Evolutionary conservation across 1,284 basidiomycete species (phyloP).

Genomic region (Puccinia coronata): DNA sequence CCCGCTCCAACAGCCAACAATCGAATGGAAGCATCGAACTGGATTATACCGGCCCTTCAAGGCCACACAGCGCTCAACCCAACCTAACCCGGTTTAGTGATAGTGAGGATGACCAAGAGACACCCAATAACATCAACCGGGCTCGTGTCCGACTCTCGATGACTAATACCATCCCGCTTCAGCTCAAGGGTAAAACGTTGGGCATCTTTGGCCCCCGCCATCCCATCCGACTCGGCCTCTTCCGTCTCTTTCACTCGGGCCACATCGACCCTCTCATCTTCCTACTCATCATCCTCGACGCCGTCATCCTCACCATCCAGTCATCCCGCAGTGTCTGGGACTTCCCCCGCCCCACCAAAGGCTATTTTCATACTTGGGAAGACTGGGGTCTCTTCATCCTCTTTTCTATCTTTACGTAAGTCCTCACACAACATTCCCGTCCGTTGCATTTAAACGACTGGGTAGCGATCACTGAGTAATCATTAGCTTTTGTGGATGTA

Average conservation of each 20-base stretch:
- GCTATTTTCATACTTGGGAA: constrained; percentile 85
- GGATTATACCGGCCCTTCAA: not conserved
- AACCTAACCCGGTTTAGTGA: constrained; percentile 55
- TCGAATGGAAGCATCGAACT: constrained; percentile 19
- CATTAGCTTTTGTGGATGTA: not conserved
- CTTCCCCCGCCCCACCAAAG: constrained; percentile 61
- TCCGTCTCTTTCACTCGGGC: constrained; percentile 70
- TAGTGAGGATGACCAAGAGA: constrained; percentile 54
- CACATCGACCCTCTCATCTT: constrained; percentile 78
- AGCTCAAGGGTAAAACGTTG: constrained; percentile 74
- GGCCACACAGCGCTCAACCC: not conserved
- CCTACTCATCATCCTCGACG: constrained; percentile 78
- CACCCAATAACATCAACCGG: constrained; percentile 33
- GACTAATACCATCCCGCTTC: constrained; percentile 37
- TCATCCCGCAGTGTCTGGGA: constrained; percentile 65
- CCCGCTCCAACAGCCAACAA: constrained; percentile 1
- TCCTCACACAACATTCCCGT: constrained; percentile 53
- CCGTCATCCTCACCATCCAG: constrained; percentile 79
- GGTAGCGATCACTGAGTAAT: not conserved
- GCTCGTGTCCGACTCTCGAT: constrained; percentile 53
- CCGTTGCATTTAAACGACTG: constrained; percentile 21
- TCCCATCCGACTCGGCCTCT: constrained; percentile 67
- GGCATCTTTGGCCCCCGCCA: constrained; percentile 74
- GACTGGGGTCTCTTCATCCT: constrained; percentile 79
- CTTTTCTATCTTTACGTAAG: constrained; percentile 84